These are phyloP conservation scores for Trichophyton simii DNA, from an alignment of 2,329 filamentous ascomycete species.

Conservation along the genomic window DNA sequence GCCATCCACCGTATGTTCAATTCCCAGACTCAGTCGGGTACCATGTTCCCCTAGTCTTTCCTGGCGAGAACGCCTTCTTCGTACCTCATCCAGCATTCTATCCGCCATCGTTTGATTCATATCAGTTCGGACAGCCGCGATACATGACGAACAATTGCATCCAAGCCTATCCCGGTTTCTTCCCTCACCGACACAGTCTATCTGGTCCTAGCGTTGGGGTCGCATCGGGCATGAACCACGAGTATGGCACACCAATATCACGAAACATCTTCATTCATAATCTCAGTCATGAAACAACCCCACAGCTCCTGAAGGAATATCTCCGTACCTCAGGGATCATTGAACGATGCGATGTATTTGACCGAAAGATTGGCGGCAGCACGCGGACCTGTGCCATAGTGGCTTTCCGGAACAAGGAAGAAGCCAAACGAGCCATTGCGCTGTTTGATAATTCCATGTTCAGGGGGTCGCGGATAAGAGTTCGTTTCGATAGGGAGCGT, in stretches of 20 bases:
- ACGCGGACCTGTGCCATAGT: conserved; percentile 19
- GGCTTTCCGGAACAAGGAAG: conserved; percentile 23
- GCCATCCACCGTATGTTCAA: conserved; percentile 8
- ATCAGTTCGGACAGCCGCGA: conserved; percentile 21
- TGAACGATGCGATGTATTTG: conserved; percentile 23
- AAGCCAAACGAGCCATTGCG: conserved; percentile 24
- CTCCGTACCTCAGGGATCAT: conserved; percentile 22
- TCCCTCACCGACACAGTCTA: conserved; percentile 7
- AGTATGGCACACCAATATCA: background rate
- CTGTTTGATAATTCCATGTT: conserved; percentile 25
- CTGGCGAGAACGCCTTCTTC: conserved; percentile 12
- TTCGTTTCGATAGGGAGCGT: conserved; percentile 22
- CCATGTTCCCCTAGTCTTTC: conserved; percentile 11
- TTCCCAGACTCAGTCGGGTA: conserved; percentile 12
- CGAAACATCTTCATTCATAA: conserved; percentile 18
- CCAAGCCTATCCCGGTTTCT: conserved; percentile 10
- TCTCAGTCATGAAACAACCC: conserved; percentile 21
- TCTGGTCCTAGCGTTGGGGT: conserved; percentile 8
- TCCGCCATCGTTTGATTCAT: conserved; percentile 19
- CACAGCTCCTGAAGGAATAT: conserved; percentile 19
- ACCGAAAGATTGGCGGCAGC: conserved; percentile 15
- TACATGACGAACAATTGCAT: conserved; percentile 14
- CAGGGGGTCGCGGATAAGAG: conserved; percentile 23
- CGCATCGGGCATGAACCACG: conserved; percentile 10
- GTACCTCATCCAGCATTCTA: conserved; percentile 22